phyloP scores from a whole-genome alignment of 208 protist genomes.

The Porcisia deanei region DNA sequence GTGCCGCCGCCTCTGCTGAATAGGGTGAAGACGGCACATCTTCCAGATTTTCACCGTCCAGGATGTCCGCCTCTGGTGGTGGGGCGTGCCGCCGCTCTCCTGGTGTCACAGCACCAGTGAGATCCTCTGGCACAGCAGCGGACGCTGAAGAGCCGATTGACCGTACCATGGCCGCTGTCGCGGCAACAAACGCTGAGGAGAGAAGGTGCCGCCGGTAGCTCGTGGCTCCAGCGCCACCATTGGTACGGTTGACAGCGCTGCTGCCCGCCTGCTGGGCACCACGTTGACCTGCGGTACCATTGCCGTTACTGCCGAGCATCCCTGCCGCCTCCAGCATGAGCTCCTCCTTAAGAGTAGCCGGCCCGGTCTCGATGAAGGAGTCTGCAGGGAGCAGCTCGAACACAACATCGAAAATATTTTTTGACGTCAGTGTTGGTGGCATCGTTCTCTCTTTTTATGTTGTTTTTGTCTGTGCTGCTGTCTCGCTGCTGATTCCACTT shows the following conservation, averaged over 20 bases:
- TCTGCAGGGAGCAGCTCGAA: constrained; percentile 66
- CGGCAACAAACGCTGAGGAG: constrained; percentile 3
- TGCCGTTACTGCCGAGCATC: constrained; percentile 2
- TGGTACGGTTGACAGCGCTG: background rate
- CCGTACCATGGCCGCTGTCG: background rate
- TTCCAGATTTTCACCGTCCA: constrained; percentile 22
- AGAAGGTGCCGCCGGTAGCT: constrained; percentile 22
- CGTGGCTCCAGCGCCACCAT: background rate
- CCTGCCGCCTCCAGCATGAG: constrained; percentile 40
- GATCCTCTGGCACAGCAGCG: background rate
- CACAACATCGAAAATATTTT: constrained; percentile 78
- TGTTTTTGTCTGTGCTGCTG: background rate
- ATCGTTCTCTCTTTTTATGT: constrained; percentile 4
- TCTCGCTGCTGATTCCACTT: no score
- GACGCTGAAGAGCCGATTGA: background rate
- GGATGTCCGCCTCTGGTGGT: constrained; percentile 4
- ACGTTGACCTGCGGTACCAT: background rate
- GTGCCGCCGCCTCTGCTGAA: background rate
- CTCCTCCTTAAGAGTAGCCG: constrained; percentile 52
- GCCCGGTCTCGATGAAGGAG: constrained; percentile 58
- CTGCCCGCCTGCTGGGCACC: background rate
- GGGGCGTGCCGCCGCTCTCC: background rate
- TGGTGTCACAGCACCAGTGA: background rate
- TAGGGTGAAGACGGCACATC: background rate
- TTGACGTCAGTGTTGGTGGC: constrained; percentile 47